Base-by-base conservation (phyloP, 2,329 filamentous ascomycete genomes). In the Arthrobotrys sinensis region DNA sequence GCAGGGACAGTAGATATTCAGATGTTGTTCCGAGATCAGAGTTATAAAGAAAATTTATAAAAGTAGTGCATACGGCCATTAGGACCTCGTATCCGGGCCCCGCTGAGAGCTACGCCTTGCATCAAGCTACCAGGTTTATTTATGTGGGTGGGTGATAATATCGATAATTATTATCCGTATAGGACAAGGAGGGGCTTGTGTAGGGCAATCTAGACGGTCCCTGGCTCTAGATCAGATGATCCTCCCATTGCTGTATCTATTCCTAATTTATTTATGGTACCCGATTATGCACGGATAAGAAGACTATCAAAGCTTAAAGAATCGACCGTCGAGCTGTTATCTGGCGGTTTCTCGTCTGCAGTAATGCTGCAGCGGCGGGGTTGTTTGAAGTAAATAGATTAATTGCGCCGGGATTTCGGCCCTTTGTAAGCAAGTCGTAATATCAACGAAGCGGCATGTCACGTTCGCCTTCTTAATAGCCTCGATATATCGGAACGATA, bases 21-120 rank as follows among this genome's bases (percentile, higher is more conserved):
- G 69, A 73, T 73, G 40, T 21, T 55, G 69, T 66, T 73, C 69
- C 69, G 69, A 73, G 69, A 73, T 73, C 69, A 73, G 69, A 73
- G 14, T 73, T 73, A 73, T 73, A 73, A 72, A 73, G 62, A 73
- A 66, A 46, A 32, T 34, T 57, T 72, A 64, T 73, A 66, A 73
- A 73, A 65, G 46, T 16, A 50, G 50, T 62, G 69, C 48, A 53
- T 65, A 34, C 38, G 55, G 36, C 55, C 55, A 60, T 60, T n/a
- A 60, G 24, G 55, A 48, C 34, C 67, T 71, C 66, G 66, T 70
- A 70, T 70, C 66, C 53, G 53, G 66, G 52, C 66, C 43, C 52
- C 19, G 50, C 14, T 19, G 50, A 65, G 38, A 38, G 40, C 57
- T 62, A 43, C 46, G 67, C 57, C 57, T 73, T 73, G 69, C 69